Evolutionary conservation across 768 basidiomycete genomes (phyloP), one percentile per base, ranked within the genome.

Genomic region (Lactarius indigo): DNA sequence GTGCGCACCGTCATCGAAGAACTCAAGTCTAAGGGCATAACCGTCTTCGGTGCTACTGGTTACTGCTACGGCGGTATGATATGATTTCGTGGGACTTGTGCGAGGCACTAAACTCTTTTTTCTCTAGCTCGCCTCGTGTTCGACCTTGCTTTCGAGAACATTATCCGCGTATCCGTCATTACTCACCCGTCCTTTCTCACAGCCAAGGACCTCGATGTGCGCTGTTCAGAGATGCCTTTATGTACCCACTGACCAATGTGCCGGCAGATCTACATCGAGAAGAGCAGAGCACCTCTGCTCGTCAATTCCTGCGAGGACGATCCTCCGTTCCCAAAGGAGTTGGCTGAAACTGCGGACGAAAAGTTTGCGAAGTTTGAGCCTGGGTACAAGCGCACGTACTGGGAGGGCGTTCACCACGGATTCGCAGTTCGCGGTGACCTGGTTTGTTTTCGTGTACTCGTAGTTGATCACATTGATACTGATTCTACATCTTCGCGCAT

Each of bases 161-260:
- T 73, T 37, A 75, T 79, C 69, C 71, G 79, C 20, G 82, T 78
- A 50, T 77, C 76, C 2, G 78, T 76, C 23, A 73, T 81, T 54
- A 64, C 80, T 1, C 85, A 86, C 70, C 85, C 84, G 0, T 83
- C 84, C 2, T 69, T 78, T 2, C 74, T 83, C 39, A 35, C 76
- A 26, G 78, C 79, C 6, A 72, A 73, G 8, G 80, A 81, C 67
- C 71, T 82, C 17, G 76, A 83, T 70, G 78, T 76, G 63, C 30
- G 69, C 59, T 33, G 20, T 50, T 44, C 37, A 13, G 18, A 28
- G 18, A 30, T 17, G 10, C 57, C 17, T 31, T 28, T 41, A 12
- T 42, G 35, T 41, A 5, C 42, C 9, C 20, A 18, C 50, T 33
- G 57, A 62, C 2, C 20, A 41, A 20, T 23, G 35, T 26, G 17